Percentiles rank a stretch among this genome's conserved stretches.
Evolutionary conservation across 2,329 filamentous ascomycete genomes (phyloP).

Genomic region (Neurospora sp.): DNA sequence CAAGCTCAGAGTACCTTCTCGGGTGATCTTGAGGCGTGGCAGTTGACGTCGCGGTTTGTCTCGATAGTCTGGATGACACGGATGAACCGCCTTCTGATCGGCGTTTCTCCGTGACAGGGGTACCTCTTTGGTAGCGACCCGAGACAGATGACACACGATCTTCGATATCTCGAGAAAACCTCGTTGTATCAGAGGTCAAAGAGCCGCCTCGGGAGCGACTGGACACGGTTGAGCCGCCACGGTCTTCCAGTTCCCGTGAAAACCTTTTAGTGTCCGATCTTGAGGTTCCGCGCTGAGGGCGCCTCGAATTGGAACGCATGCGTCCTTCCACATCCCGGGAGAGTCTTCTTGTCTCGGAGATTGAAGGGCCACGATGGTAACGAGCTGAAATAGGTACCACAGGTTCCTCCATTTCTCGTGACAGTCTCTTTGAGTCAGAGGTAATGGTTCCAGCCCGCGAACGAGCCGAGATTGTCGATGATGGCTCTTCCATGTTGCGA

Average conservation of each 20-base stretch:
- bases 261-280: background rate
- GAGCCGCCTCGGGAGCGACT: background rate
- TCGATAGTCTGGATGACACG: background rate
- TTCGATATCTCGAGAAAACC: background rate
- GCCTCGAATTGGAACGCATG: background rate
- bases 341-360: background rate
- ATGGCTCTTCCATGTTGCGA: background rate
- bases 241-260: background rate
- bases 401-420: background rate
- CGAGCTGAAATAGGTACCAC: background rate
- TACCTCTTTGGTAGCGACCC: background rate
- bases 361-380: background rate
- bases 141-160: background rate
- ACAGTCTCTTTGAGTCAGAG: background rate
- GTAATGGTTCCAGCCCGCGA: background rate
- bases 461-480: background rate
- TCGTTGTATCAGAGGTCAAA: background rate
- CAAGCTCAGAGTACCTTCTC: background rate
- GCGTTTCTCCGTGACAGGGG: background rate
- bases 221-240: background rate
- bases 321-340: background rate
- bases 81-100: background rate
- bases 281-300: background rate
- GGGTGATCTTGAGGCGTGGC: background rate
- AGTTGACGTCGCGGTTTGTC: background rate